Evolutionary conservation across 192 early-diverging fungal species (phyloP), one percentile per base, ranked within the genome.

Genomic region (Rhizophlyctis rosea): DNA sequence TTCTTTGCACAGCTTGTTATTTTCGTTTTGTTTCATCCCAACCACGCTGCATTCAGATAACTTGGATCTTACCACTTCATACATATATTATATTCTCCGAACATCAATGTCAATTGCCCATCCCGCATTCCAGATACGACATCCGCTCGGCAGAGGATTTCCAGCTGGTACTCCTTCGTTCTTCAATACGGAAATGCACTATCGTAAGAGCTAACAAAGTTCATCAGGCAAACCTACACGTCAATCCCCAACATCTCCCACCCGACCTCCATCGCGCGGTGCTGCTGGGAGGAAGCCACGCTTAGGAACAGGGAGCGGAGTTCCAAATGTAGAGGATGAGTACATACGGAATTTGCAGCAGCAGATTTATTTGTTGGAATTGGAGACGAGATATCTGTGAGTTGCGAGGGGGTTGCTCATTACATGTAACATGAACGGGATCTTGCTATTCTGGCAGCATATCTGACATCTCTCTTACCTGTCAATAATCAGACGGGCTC

Each of bases 351-450:
- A 81, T 62, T 61, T 84, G 47, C 80, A 84, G 65, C 82, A 84
- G 54, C 82, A 84, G 60, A 70, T 84, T 5, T 84, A 83, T 65
- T 61, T 84, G 21, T 60, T 84, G 29, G 82, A 84, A 61, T 60
- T 84, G 25, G 82, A 84, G 61, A 84, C 82, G 3, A 32, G 82
- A 49, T 84, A 83, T 70, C 62, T 84, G 80, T 80, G 62, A 60
- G 68, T 61, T n/a, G 51, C n/a, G 51, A 25, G 51, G 51, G 23
- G 7, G 23, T 53, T 53, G 51, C 9, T 9, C 27, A 11, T 53
- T 53, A 27, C n/a, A n/a, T n/a, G n/a, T n/a, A n/a, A n/a, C n/a
- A n/a, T n/a, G n/a, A n/a, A n/a, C n/a, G n/a, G n/a, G n/a, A n/a
- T n/a, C n/a, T n/a, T n/a, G n/a, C n/a, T n/a, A n/a, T n/a, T n/a